A percentile compares a stretch with the other conserved stretches of the same genome.
Evolutionary conservation across 192 early-diverging fungal genomes (phyloP).

Genomic region (Backusella morwellensis): DNA sequence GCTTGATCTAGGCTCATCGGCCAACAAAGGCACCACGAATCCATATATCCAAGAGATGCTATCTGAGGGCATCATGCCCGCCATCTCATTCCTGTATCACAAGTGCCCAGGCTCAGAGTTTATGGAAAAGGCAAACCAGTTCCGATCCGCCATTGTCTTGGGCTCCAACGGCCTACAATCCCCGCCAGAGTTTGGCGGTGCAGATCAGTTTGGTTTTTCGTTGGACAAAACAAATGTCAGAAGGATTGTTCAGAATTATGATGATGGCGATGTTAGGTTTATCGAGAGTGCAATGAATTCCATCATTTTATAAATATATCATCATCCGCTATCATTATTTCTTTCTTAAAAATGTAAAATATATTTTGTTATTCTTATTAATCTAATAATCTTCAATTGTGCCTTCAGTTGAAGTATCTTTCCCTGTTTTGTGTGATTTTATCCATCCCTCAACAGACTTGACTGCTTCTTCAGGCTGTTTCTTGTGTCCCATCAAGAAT

Average conservation of each 20-base stretch:
- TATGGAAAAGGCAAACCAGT: background rate
- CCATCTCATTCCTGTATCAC: background rate
- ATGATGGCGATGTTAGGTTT: constrained; percentile 8
- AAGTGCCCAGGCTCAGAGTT: background rate
- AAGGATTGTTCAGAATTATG: constrained; percentile 3
- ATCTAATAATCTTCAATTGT: background rate
- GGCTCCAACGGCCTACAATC: background rate
- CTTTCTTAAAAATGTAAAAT: background rate
- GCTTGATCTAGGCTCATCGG: background rate
- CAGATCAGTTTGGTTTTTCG: background rate
- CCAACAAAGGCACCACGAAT: background rate
- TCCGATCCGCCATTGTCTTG: background rate
- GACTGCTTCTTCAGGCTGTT: constrained; percentile 38
- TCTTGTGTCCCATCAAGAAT: constrained; percentile 52
- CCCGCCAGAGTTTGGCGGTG: background rate
- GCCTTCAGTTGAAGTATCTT: background rate
- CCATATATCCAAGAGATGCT: constrained; percentile 11
- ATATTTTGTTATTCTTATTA: background rate
- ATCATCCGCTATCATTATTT: background rate
- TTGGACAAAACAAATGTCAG: background rate
- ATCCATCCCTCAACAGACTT: constrained; percentile 37
- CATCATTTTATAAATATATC: background rate
- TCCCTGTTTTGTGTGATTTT: background rate
- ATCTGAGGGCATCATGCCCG: background rate
- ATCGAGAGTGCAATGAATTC: constrained; percentile 5